Evolutionary conservation across 768 basidiomycete species (phyloP), one percentile per base, ranked within the genome.

Genomic region (Obba rivulosa): DNA sequence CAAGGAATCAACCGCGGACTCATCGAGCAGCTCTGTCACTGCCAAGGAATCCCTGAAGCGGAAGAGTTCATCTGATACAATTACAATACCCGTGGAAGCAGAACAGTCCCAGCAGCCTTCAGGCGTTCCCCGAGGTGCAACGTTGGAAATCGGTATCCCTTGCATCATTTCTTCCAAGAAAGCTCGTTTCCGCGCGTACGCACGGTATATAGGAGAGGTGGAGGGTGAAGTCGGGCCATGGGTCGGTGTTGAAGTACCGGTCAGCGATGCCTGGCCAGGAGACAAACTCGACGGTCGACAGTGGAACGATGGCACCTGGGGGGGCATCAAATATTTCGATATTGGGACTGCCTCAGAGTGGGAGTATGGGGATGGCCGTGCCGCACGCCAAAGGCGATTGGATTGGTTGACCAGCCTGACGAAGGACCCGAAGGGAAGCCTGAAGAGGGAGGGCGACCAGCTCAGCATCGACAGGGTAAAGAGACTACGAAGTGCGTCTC

Each of bases 221-320:
- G 75, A 79, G 42, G 92, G 91, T 34, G 87, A 92, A 63, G 56
- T 61, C 4, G 92, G 92, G 1, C 81, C 87, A 0, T 94, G 92
- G 92, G 87, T 93, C 7, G 92, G 92, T 13, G 87, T 94, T 14
- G 92, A 94, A 63, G 87, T 92, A 10, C 88, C 90, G 1, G 70
- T 91, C 47, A 74, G 72, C 36, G 79, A 77, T 9, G 66, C 67
- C n/a, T 78, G 78, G 73, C 68, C 69, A 1, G 71, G 68, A 10
- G 76, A 79, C 21, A 66, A 71, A 45, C 66, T 73, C 13, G 76
- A 80, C 23, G 82, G 77, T n/a, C 71, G 85, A n/a, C 79, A 78
- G 49, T 93, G 91, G 91, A 78, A 89, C 59, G 90, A 94, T 56
- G 92, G 92, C 0, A 76, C 78, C 0, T 87, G 85, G 82, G 81